Conservation (phyloP, 352 stramenopile genomes). For the Phytopythium litorale region DNA sequence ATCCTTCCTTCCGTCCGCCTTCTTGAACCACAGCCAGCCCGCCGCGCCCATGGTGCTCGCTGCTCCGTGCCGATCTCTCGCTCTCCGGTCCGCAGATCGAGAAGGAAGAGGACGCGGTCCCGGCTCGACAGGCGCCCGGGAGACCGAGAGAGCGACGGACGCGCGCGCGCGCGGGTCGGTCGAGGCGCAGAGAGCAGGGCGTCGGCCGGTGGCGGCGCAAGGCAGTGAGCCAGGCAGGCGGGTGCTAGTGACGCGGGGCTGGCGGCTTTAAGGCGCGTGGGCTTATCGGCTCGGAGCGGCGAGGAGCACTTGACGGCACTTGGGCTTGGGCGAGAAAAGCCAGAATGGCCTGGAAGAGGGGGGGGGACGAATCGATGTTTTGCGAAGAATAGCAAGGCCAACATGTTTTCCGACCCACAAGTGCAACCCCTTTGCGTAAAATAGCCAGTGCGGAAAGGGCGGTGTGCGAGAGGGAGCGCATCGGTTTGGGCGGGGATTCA, state of each 20-base stretch:
- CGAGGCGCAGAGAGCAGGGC: background rate
- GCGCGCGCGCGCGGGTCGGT: background rate
- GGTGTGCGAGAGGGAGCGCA: slow-evolving; percentile 4
- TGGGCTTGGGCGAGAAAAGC: background rate
- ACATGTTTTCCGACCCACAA: background rate
- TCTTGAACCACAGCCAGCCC: slow-evolving; percentile 27
- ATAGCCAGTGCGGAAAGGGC: slow-evolving; percentile 2
- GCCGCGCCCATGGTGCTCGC: slow-evolving; percentile 30
- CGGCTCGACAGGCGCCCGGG: background rate
- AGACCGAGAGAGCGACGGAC: slow-evolving; percentile 3
- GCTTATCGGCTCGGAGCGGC: too few relatives aligned
- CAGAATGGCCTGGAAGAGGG: background rate
- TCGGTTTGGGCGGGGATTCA: background rate
- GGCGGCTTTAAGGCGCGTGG: too few relatives aligned
- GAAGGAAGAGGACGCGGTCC: background rate
- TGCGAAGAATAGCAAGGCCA: too few relatives aligned
- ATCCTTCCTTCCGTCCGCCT: slow-evolving; percentile 11
- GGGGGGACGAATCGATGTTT: background rate
- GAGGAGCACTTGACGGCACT: background rate
- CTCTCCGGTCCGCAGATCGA: background rate
- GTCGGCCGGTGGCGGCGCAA: background rate
- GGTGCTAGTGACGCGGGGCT: too few relatives aligned
- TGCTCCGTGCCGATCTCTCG: slow-evolving; percentile 18
- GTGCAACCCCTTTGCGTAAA: slow-evolving; percentile 1
- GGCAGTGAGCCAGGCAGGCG: too few relatives aligned